These are phyloP conservation scores for Psidium friedrichsthalianum DNA, from an alignment of 345 rosid genomes.

Conservation along the genomic window DNA sequence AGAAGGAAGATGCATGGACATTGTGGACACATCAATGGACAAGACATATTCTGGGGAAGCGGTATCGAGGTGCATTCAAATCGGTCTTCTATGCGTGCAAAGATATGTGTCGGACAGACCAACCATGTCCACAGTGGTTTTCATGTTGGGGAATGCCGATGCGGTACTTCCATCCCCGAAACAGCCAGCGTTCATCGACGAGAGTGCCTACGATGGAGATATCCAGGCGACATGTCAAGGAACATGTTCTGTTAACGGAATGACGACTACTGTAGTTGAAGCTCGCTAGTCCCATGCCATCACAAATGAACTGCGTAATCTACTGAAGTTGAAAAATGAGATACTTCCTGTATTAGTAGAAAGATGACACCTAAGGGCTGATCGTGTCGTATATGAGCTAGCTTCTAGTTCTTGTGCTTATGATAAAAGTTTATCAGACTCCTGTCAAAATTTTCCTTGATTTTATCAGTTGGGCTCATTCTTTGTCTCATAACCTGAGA, in stretches of 20 bases:
- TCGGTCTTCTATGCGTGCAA: conserved; percentile 43
- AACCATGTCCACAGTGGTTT: not conserved
- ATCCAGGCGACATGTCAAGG: conserved; percentile 16
- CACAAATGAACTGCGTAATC: not conserved
- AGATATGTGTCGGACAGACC: conserved; percentile 2
- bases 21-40: not conserved
- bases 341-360: not conserved
- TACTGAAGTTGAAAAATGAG: not conserved
- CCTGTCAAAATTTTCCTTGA: no score
- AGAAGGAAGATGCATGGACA: not conserved
- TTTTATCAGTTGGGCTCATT: no score
- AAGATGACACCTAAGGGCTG: not conserved
- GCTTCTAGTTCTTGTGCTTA: not conserved
- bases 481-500: no score
- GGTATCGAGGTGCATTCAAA: conserved; percentile 29
- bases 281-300: not conserved
- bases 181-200: not conserved
- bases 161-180: not conserved
- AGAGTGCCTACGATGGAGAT: not conserved
- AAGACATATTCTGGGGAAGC: not conserved
- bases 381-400: not conserved
- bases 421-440: not conserved
- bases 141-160: conserved; percentile 3
- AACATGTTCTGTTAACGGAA: conserved; percentile 3
- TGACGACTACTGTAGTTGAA: not conserved